Evolutionary conservation across 1,284 basidiomycete genomes (phyloP).

Genomic region (Athelia psychrophila): DNA sequence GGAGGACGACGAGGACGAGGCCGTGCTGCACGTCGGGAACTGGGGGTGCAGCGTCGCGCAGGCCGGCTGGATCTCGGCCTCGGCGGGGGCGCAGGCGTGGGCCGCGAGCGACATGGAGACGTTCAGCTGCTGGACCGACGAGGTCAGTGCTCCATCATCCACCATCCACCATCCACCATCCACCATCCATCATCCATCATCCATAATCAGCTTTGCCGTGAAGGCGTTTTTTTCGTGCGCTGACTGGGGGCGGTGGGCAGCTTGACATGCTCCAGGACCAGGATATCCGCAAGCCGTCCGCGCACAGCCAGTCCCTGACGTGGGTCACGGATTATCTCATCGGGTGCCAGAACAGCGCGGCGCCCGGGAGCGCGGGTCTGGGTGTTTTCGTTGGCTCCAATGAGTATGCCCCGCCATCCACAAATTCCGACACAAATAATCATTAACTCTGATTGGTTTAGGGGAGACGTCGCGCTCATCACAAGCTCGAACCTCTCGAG

Average conservation of each 20-base stretch:
- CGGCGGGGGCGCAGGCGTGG: slow-evolving; percentile 49
- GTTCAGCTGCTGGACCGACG: slow-evolving; percentile 69
- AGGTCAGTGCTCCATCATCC: too few relatives aligned
- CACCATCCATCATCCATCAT: too few relatives aligned
- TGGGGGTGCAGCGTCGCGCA: slow-evolving; percentile 76
- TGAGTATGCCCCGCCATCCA: slow-evolving; percentile 30
- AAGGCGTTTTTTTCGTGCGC: too few relatives aligned
- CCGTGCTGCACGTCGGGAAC: slow-evolving; percentile 63
- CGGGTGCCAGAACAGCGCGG: slow-evolving; percentile 27
- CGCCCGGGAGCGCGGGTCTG: slow-evolving; percentile 24
- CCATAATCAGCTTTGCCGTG: too few relatives aligned
- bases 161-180: too few relatives aligned
- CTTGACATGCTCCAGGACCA: slow-evolving; percentile 28
- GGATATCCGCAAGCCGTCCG: slow-evolving; percentile 33
- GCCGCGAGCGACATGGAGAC: slow-evolving; percentile 84
- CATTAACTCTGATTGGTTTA: slow-evolving; percentile 4
- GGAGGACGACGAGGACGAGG: slow-evolving; percentile 76
- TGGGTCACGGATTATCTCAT: slow-evolving; percentile 41
- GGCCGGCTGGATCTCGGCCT: slow-evolving; percentile 57
- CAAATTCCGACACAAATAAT: too few relatives aligned
- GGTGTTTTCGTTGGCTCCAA: slow-evolving; percentile 35
- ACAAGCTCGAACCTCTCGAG: slow-evolving; percentile 22
- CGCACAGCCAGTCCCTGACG: slow-evolving; percentile 29
- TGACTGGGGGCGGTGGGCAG: too few relatives aligned
- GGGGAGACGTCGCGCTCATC: slow-evolving; percentile 32